Percentiles rank a stretch among this genome's conserved stretches.
Evolutionary conservation across 164 flowering plant genomes (phyloP).

Genomic region (Paratinospora sagittata): DNA sequence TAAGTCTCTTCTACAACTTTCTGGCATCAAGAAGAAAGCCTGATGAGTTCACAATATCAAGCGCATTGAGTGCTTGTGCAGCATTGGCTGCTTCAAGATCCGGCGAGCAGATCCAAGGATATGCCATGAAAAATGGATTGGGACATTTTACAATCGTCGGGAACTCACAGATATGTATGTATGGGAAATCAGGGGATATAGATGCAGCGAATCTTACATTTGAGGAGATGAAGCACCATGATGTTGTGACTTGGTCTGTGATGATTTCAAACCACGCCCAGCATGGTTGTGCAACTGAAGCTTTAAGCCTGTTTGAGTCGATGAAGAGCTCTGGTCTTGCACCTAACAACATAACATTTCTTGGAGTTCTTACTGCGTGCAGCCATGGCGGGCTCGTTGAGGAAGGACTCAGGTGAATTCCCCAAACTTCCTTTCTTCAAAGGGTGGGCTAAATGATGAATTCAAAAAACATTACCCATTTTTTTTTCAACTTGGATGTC

Average conservation of each 20-base stretch:
- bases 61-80: constrained; percentile 47
- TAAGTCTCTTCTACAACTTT: constrained; percentile 29
- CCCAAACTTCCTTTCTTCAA: background rate
- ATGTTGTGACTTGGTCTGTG: constrained; percentile 49
- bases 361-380: constrained; percentile 57
- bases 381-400: constrained; percentile 62
- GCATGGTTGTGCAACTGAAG: constrained; percentile 51
- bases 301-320: constrained; percentile 36
- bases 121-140: constrained; percentile 39
- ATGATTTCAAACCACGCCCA: constrained; percentile 51
- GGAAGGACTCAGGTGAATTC: constrained; percentile 41
- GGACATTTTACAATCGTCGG: constrained; percentile 23
- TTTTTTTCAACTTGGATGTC: no score
- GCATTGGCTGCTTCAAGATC: constrained; percentile 35
- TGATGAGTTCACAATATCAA: constrained; percentile 46
- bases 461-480: no score
- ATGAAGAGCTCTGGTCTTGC: constrained; percentile 35
- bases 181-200: constrained; percentile 50
- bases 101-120: constrained; percentile 52
- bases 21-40: constrained; percentile 33
- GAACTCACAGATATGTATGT: constrained; percentile 57
- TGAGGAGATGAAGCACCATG: constrained; percentile 29
- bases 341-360: constrained; percentile 47
- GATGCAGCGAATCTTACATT: constrained; percentile 42
- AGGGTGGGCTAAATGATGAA: background rate